A percentile compares a stretch with the other conserved stretches of the same genome.
Conservation (phyloP, 129 eudicot genomes). For the Helianthus annuus region DNA sequence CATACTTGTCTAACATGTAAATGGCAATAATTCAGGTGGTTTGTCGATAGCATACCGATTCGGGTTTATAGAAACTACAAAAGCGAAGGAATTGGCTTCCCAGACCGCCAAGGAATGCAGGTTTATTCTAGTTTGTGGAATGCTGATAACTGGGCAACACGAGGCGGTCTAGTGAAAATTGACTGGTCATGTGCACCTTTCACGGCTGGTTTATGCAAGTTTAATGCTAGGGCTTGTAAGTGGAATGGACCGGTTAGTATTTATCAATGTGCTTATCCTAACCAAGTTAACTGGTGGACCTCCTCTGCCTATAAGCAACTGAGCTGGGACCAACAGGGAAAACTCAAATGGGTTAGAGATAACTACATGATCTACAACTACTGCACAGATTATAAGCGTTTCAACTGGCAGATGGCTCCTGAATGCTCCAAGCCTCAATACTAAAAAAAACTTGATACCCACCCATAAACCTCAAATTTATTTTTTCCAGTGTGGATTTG, state of each 20-base stretch:
- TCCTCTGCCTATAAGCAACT: slow-evolving; percentile 33
- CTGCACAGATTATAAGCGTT: slow-evolving; percentile 47
- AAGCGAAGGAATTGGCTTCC: slow-evolving; percentile 51
- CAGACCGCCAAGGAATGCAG: slow-evolving; percentile 61
- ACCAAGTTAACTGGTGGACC: slow-evolving; percentile 52
- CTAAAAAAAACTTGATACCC: slow-evolving; percentile 5
- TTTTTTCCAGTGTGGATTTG: no score
- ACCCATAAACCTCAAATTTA: no score
- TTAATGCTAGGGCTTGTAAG: slow-evolving; percentile 47
- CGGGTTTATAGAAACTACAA: slow-evolving; percentile 63
- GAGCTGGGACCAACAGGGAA: slow-evolving; percentile 29
- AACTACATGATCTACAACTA: slow-evolving; percentile 51
- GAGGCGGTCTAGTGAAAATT: slow-evolving; percentile 55
- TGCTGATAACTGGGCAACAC: slow-evolving; percentile 75
- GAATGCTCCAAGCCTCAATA: slow-evolving; percentile 57
- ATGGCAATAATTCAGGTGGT: slow-evolving; percentile 45
- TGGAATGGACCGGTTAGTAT: slow-evolving; percentile 45
- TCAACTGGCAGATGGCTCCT: slow-evolving; percentile 48
- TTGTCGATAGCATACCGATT: slow-evolving; percentile 55
- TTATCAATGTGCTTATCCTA: slow-evolving; percentile 35
- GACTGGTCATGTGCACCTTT: slow-evolving; percentile 68
- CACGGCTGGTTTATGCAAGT: slow-evolving; percentile 38
- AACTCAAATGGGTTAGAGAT: slow-evolving; percentile 22
- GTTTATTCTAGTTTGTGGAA: slow-evolving; percentile 9
- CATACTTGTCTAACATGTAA: no score